Evolutionary conservation across 306 rosid species (phyloP).

Genomic region (Styphnolobium japonicum): DNA sequence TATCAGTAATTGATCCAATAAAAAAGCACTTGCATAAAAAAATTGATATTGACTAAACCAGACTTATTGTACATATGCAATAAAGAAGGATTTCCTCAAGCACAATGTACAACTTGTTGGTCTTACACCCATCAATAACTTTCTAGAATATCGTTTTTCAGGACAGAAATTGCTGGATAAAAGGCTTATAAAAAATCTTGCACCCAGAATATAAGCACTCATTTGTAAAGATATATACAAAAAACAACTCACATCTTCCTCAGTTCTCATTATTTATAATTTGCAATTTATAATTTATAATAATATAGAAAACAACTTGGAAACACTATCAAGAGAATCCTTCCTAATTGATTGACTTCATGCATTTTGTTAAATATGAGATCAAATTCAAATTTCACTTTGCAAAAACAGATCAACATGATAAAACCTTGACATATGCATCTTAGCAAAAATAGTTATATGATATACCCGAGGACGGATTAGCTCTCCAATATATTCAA

Average conservation of each 20-base stretch:
- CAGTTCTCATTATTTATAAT: background rate
- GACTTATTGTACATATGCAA: background rate
- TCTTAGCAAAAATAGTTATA: background rate
- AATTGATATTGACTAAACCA: background rate
- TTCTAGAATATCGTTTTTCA: background rate
- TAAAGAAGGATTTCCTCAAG: background rate
- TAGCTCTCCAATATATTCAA: constrained; percentile 92
- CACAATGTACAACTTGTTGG: background rate
- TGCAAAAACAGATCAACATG: background rate
- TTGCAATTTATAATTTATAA: no score
- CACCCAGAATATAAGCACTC: background rate
- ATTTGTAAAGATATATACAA: background rate
- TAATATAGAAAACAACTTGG: background rate
- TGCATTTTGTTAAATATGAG: background rate
- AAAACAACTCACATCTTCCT: background rate
- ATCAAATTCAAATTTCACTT: constrained; percentile 6
- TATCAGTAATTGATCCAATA: background rate
- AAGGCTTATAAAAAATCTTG: background rate
- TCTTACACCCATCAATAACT: background rate
- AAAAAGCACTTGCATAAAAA: background rate
- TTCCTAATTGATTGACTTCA: constrained; percentile 4
- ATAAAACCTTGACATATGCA: constrained; percentile 9
- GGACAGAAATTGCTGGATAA: constrained; percentile 5
- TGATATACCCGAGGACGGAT: constrained; percentile 86
- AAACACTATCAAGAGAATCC: background rate